A percentile compares a stretch with the other conserved stretches of the same genome.
These are phyloP conservation scores for Quercus suber DNA, from an alignment of 306 rosid species.

Conservation along the genomic window DNA sequence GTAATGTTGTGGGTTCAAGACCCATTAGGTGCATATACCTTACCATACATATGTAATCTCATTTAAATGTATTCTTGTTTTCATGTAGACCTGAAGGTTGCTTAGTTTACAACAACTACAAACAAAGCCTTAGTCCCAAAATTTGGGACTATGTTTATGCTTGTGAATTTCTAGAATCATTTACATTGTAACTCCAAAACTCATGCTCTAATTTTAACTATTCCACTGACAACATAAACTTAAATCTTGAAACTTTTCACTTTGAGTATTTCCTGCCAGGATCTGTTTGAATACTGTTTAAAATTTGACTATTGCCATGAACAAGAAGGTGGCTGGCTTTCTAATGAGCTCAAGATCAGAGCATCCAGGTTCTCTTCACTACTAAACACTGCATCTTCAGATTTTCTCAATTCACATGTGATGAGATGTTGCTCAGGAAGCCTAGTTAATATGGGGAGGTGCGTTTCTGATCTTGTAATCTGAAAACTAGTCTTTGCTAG, in stretches of 20 bases:
- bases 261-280: not conserved
- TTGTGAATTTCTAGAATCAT: no score
- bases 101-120: no score
- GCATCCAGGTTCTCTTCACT: not conserved
- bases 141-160: no score
- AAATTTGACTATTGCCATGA: not conserved
- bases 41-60: no score
- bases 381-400: not conserved
- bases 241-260: not conserved
- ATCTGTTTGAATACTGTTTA: not conserved
- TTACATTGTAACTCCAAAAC: no score
- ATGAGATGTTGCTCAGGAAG: not conserved
- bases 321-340: not conserved
- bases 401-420: not conserved
- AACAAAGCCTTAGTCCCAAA: no score
- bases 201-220: not conserved
- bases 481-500: not conserved
- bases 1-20: no score
- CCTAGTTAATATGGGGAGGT: not conserved
- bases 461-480: not conserved
- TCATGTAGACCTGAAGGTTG: no score
- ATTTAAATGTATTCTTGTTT: no score
- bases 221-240: not conserved
- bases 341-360: not conserved
- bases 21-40: no score